Evolutionary conservation across 164 flowering plant species (phyloP), one percentile per base, ranked within the genome.

Genomic region (Echeveria elegans): DNA sequence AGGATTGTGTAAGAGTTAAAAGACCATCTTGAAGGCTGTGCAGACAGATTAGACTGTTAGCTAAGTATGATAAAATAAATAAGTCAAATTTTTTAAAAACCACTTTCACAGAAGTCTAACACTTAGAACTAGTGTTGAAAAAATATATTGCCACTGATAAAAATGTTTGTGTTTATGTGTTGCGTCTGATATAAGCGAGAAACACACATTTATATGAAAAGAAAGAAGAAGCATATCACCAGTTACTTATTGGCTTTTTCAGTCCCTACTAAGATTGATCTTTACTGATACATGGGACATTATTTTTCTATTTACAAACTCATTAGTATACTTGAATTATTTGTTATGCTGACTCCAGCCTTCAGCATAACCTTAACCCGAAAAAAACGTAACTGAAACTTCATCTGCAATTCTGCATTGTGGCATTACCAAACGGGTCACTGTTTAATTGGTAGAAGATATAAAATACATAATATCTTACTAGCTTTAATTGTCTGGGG

Each of bases 1-100:
- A 90, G 70, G 62, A 88, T 67, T 1, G 97, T 81, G 76, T 87
- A 78, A 0, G 99, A 95, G 71, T 86, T 95, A 74, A 95, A 95
- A 43, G 88, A 75, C 99, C 99, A 94, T 75, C 85, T 91, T 50
- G 74, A 31, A 47, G 97, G 97, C 99, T 94, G 89, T 64, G 75
- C 83, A 26, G 34, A 36, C 70, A 64, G 70, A 41, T 64, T 34
- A 12, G 65, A 36, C 50, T 21, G 45, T 19, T 19, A 62, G 40
- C 11, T 56, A 23, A 3, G 14, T 28, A 9, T 8, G 31, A 26
- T 19, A 28, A 56, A 56, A n/a, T n/a, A n/a, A n/a, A n/a, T n/a
- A n/a, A 6, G 8, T 28, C 32, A 29, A 56, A 28, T 26, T 5
- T 4, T 26, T 3, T 26, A 14, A 56, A 28, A 1, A 26, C 0